Base-by-base conservation (phyloP, 2,329 filamentous ascomycete species). In the Tolypocladium ophioglossoides region DNA sequence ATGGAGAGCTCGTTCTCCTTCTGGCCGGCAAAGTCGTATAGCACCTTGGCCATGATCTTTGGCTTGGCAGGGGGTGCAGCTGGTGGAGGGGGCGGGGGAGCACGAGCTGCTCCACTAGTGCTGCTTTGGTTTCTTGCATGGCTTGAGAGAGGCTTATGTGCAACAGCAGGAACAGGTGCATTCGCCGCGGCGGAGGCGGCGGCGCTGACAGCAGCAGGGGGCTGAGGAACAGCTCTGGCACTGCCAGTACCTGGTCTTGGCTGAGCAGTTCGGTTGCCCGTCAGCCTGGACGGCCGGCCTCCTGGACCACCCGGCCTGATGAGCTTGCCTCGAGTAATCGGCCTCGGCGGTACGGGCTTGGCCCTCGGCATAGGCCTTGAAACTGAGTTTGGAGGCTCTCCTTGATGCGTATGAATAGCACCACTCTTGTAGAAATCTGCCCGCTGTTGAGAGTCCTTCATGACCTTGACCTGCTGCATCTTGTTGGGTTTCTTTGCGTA, bases 401-500 rank as follows among this genome's bases (percentile, higher is more conserved):
- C 94, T 46, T 79, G 83, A 47, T 85, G 85, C 0, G 91, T 96
- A 68, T 96, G 94, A 53, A 99, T 84, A 18, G 86, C 86, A 56
- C 89, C 85, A 68, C 91, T 96, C 80, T 99, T 99, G 78, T 99
- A 99, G 58, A 84, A 81, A 70, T 99, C 94, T 50, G 85, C 85
- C 4, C 78, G 74, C 52, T 86, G 80, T 52, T 84, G 81, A 0
- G 91, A 85, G 67, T 99, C 94, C 72, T 95, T 96, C 57, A 95
- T 66, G 10, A 89, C 89, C 74, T 97, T 97, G 66, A 99, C 87
- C 7, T 84, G 73, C 53, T 92, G 87, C 69, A 89, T 80, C 74
- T 99, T 99, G 54, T 89, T 89, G 1, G 94, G 94, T 72, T 99
- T 99, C 79, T 97, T 99, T 66, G 92, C 91, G 71, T 96, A 99